phyloP scores from a whole-genome alignment of 176 grass and related monocot genomes.

The Tuctoria greenei region DNA sequence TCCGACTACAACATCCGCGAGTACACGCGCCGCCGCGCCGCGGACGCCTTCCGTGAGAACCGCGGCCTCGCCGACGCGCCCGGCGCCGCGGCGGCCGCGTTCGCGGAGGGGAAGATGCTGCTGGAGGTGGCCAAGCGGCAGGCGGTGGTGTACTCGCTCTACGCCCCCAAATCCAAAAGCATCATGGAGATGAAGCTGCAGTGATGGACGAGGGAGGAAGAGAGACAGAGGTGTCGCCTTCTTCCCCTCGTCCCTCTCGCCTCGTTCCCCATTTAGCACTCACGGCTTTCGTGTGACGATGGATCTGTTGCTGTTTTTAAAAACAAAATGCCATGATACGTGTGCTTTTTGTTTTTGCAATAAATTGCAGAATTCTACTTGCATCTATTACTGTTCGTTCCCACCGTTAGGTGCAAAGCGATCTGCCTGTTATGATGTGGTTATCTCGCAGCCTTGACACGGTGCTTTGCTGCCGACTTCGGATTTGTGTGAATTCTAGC shows the following conservation, averaged over 20 bases:
- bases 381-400: neutral
- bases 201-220: conserved; percentile 17
- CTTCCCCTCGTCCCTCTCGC: neutral
- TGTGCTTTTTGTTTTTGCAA: conserved; percentile 26
- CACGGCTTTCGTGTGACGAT: conserved; percentile 8
- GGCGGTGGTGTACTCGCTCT: conserved; percentile 69
- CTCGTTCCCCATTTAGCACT: neutral
- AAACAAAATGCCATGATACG: neutral
- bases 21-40: conserved; percentile 60
- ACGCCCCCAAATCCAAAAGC: conserved; percentile 78
- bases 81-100: conserved; percentile 44
- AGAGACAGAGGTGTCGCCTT: conserved; percentile 8
- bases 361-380: conserved; percentile 19
- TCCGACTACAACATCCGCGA: conserved; percentile 92
- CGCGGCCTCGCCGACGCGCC: conserved; percentile 46
- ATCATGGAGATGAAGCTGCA: conserved; percentile 71
- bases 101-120: conserved; percentile 61
- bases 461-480: neutral
- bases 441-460: neutral
- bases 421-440: neutral
- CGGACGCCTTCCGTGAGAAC: conserved; percentile 75
- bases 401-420: neutral
- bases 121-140: conserved; percentile 78
- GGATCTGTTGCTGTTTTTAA: too few species aligned
- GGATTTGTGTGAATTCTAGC: neutral